These are phyloP conservation scores for Alloascoidea hylecoeti DNA, from an alignment of 805 yeast genomes.

Conservation along the genomic window DNA sequence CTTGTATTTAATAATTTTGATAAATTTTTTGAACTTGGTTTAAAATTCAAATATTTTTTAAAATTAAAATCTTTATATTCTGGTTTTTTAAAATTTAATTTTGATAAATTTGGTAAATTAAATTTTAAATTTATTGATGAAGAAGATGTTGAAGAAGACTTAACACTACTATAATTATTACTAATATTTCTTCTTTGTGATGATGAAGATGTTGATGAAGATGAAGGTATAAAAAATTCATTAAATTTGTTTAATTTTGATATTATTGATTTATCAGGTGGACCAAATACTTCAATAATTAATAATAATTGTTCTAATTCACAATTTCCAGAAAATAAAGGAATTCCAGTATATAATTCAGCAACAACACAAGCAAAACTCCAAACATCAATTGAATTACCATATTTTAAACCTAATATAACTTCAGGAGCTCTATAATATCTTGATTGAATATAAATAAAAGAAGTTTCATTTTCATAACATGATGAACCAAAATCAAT, in stretches of 20 bases:
- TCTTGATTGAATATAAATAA: constrained; percentile 90
- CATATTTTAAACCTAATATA: constrained; percentile 78
- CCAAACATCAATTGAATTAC: constrained; percentile 94
- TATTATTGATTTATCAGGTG: constrained; percentile 43
- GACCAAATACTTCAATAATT: constrained; percentile 81
- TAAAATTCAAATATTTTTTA: constrained; percentile 8
- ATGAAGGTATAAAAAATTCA: constrained; percentile 19
- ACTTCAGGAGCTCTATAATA: constrained; percentile 95
- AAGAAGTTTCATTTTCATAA: constrained; percentile 61
- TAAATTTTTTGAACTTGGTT: constrained; percentile 10
- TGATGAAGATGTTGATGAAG: not conserved
- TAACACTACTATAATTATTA: not conserved
- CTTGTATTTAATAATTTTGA: constrained; percentile 11
- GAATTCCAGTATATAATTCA: constrained; percentile 83
- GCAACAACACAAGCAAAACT: constrained; percentile 95
- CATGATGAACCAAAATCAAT: constrained; percentile 65
- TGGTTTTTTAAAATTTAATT: constrained; percentile 13
- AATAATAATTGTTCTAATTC: constrained; percentile 83
- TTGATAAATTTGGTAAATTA: constrained; percentile 11
- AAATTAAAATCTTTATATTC: constrained; percentile 10
- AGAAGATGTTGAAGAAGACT: too few species aligned
- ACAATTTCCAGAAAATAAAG: constrained; percentile 90
- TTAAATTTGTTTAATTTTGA: constrained; percentile 18
- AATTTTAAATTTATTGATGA: too few species aligned
- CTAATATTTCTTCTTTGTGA: not conserved